Percentiles rank a stretch among this genome's conserved stretches.
phyloP scores from a whole-genome alignment of 2,329 filamentous ascomycete genomes.

The Bipolaris oryzae region DNA sequence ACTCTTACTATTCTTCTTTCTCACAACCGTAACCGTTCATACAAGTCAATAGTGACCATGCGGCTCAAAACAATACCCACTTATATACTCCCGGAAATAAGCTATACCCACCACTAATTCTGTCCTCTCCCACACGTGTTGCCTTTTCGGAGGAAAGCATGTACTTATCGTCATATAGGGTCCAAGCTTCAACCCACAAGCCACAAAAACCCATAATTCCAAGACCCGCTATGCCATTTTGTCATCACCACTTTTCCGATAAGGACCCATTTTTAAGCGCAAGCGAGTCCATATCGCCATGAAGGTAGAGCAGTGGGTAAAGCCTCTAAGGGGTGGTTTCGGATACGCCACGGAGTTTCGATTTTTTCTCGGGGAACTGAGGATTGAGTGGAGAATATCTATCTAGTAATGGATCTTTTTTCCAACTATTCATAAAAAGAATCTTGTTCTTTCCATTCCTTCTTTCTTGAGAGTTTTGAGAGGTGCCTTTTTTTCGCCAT shows the following conservation, averaged over 20 bases:
- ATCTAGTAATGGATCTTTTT: not conserved
- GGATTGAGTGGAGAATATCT: not conserved
- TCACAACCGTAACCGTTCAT: not conserved
- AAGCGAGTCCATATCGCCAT: not conserved
- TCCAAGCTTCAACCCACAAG: constrained; percentile 1
- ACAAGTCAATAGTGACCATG: not conserved
- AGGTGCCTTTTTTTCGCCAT: not conserved
- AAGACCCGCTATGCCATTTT: constrained; percentile 3
- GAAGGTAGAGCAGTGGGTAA: not conserved
- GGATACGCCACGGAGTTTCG: constrained; percentile 6
- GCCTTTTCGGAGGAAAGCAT: not conserved
- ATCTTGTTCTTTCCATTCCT: not conserved
- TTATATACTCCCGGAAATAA: constrained; percentile 2
- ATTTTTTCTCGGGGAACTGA: not conserved
- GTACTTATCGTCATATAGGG: not conserved
- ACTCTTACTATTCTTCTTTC: not conserved
- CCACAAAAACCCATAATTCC: constrained; percentile 1
- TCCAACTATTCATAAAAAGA: not conserved
- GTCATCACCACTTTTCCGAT: constrained; percentile 1
- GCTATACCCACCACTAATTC: not conserved
- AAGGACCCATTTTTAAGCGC: constrained; percentile 5
- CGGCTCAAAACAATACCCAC: not conserved
- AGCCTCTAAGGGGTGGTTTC: not conserved
- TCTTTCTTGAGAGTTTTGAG: not conserved
- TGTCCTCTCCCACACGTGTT: not conserved